Evolutionary conservation across 2,329 filamentous ascomycete species (phyloP), one percentile per base, ranked within the genome.

Genomic region (Arthrobotrys pseudoclavata): DNA sequence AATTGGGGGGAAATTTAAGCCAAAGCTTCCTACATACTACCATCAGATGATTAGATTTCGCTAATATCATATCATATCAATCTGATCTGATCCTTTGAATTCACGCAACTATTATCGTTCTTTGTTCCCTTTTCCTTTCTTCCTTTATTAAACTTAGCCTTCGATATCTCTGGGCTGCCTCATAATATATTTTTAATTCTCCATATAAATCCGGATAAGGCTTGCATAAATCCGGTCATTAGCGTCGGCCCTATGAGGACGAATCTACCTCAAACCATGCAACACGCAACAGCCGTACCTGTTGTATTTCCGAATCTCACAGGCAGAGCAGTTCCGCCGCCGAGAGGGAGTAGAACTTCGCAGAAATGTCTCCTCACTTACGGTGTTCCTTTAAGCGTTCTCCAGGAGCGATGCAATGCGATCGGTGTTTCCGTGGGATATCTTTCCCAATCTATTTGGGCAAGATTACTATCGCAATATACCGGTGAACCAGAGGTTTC

Each of bases 371-470:
- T 42, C 70, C 76, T 80, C n/a, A 76, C 69, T 66, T 80, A 66
- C 22, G 79, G 79, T 40, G 79, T 84, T 0, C 80, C 86, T 0
- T 83, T 89, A 0, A 83, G 81, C 2, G 81, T 84, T 1, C 81
- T 92, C 1, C 86, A 89, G 53, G 80, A 82, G 0, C 85, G 84
- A 13, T 85, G 87, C 24, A 87, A 87, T 79, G 84, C 85, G 3
- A 82, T 90, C 2, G 88, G 88, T 0, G 85, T 89, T 0, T 90
- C 91, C 0, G 84, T 94, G 0, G 84, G 95, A 0, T 88, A 91
- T 0, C 80, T 92, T 0, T 87, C 90, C 34, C 93, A 97, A 83
- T 86, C 91, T 2, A 87, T 90, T 0, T 97, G 93, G 92, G 87
- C 89, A 0, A 87, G 87, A 48, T 83, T 92, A 0, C 82, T 97